phyloP scores from a whole-genome alignment of 192 early-diverging fungal species.

The Dissophora ornata region DNA sequence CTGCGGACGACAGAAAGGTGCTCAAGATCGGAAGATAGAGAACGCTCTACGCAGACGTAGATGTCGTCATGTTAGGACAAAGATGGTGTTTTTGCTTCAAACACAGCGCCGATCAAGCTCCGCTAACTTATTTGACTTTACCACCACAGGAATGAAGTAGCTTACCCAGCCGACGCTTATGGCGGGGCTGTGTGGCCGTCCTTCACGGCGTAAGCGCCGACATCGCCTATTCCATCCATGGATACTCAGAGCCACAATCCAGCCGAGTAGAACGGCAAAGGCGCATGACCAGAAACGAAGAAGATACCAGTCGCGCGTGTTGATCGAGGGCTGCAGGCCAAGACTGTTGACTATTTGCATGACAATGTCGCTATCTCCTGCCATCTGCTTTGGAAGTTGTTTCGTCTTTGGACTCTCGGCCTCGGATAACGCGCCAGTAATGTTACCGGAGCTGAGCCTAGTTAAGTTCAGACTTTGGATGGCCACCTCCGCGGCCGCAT shows the following conservation, averaged over 20 bases:
- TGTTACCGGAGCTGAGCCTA: background rate
- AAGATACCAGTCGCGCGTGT: constrained; percentile 64
- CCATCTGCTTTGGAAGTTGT: background rate
- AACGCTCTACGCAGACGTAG: constrained; percentile 40
- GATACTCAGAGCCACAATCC: constrained; percentile 54
- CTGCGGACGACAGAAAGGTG: constrained; percentile 44
- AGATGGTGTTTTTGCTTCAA: no score
- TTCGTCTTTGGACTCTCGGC: background rate
- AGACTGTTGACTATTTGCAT: constrained; percentile 50
- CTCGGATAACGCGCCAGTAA: background rate
- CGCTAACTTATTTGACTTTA: constrained; percentile 5
- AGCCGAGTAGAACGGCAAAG: constrained; percentile 39
- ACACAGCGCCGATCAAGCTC: background rate
- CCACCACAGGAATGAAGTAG: constrained; percentile 61
- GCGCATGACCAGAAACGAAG: constrained; percentile 62
- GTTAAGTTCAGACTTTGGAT: background rate
- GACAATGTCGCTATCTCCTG: constrained; percentile 36
- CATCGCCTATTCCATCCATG: constrained; percentile 58
- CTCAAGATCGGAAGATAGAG: constrained; percentile 59
- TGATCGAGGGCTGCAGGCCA: constrained; percentile 62
- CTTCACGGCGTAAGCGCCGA: constrained; percentile 37
- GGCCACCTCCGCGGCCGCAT: background rate
- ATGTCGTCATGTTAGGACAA: background rate
- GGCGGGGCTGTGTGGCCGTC: constrained; percentile 31
- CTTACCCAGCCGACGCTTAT: constrained; percentile 61